Conservation (phyloP, 225 moss, liverwort and hornwort genomes). For the Bryoerythrophyllum caledonicum region DNA sequence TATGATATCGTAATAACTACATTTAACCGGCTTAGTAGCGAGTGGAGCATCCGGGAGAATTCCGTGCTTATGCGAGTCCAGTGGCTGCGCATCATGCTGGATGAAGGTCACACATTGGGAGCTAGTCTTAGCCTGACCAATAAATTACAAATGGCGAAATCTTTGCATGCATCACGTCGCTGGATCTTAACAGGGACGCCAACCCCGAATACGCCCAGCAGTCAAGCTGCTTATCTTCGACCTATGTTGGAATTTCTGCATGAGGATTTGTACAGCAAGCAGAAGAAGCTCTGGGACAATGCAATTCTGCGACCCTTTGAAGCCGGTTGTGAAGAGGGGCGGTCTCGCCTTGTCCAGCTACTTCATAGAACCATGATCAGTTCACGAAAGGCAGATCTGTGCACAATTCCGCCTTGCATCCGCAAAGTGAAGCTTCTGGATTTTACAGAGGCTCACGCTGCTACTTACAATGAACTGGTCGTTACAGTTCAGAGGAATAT, state of each 20-base stretch:
- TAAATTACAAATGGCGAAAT: constrained; percentile 94
- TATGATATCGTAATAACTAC: constrained; percentile 97
- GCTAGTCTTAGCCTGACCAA: constrained; percentile 88
- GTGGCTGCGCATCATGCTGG: constrained; percentile 91
- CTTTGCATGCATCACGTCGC: constrained; percentile 89
- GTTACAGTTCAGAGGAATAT: constrained; percentile 95
- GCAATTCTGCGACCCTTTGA: constrained; percentile 88
- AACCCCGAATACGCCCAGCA: constrained; percentile 92
- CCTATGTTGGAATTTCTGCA: constrained; percentile 93
- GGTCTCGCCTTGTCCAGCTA: constrained; percentile 67
- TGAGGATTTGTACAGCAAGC: constrained; percentile 81
- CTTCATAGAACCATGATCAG: constrained; percentile 97
- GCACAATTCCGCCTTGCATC: constrained; percentile 84
- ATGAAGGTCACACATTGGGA: constrained; percentile 97
- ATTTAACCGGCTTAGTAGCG: constrained; percentile 80
- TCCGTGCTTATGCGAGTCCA: constrained; percentile 86
- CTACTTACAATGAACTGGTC: constrained; percentile 90
- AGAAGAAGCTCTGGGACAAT: constrained; percentile 84
- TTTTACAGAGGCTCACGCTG: constrained; percentile 89
- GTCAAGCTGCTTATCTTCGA: constrained; percentile 94
- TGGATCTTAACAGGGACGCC: constrained; percentile 98
- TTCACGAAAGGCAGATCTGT: constrained; percentile 86
- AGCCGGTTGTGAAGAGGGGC: constrained; percentile 81
- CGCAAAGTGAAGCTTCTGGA: constrained; percentile 81
- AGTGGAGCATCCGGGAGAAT: constrained; percentile 85